These are phyloP conservation scores for Suillus tomentosus DNA, from an alignment of 768 basidiomycete genomes.

Conservation along the genomic window DNA sequence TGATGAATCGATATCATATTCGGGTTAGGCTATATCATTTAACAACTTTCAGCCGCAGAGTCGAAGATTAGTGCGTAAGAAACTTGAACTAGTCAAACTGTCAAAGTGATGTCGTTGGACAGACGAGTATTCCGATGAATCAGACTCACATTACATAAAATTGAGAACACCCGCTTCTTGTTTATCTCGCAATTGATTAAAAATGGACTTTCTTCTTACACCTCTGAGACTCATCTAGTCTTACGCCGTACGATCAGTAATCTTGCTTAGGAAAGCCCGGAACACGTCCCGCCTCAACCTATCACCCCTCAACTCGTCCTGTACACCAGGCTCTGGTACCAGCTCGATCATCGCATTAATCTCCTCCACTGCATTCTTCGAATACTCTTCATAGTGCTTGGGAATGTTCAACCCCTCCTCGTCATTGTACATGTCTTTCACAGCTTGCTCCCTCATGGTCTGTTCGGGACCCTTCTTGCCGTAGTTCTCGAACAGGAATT, in stretches of 20 bases:
- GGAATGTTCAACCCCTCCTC: conserved; percentile 53
- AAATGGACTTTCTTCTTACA: not conserved
- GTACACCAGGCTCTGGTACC: conserved; percentile 60
- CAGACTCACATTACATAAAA: too few relatives aligned
- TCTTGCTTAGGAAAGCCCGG: conserved; percentile 85
- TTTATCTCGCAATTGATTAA: not conserved
- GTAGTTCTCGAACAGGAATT: conserved; percentile 65
- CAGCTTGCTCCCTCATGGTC: conserved; percentile 49
- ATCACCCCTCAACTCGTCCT: conserved; percentile 42
- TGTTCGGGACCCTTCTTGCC: conserved; percentile 49
- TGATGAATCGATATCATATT: too few relatives aligned
- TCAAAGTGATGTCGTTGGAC: too few relatives aligned
- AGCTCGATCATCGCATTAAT: conserved; percentile 69
- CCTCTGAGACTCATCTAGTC: not conserved
- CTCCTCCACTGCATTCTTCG: conserved; percentile 24
- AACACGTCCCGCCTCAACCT: conserved; percentile 72
- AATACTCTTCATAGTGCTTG: conserved; percentile 78
- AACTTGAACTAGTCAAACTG: too few relatives aligned
- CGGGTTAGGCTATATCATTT: too few relatives aligned
- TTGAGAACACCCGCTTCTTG: too few relatives aligned
- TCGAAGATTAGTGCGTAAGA: too few relatives aligned
- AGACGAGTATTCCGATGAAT: too few relatives aligned
- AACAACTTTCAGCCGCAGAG: too few relatives aligned
- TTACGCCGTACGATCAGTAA: conserved; percentile 46
- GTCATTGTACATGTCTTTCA: conserved; percentile 69